Conservation (phyloP, 2,329 filamentous ascomycete species). For the Biscogniauxia mediterranea region DNA sequence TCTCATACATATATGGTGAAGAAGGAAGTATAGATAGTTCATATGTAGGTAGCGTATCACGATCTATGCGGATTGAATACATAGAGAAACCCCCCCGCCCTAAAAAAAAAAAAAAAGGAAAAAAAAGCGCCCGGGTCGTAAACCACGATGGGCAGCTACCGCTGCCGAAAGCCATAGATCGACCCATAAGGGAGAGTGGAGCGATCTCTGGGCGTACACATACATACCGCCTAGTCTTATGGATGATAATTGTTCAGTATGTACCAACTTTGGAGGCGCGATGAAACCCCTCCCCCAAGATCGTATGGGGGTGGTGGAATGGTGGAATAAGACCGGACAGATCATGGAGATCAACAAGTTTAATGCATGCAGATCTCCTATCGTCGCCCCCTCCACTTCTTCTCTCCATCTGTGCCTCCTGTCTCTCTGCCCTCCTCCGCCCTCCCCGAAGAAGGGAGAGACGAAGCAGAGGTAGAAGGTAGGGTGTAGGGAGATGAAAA, state of each 20-base stretch:
- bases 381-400: not conserved
- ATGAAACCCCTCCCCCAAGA: not conserved
- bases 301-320: not conserved
- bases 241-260: not conserved
- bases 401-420: not conserved
- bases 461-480: too few species aligned
- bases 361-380: not conserved
- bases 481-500: not conserved
- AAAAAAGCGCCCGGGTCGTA: not conserved
- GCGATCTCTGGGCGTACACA: not conserved
- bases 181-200: not conserved
- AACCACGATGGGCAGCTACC: not conserved
- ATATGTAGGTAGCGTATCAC: too few species aligned
- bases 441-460: too few species aligned
- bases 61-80: too few species aligned
- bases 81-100: too few species aligned
- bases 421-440: not conserved
- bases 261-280: not conserved
- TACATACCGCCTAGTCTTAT: not conserved
- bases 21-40: too few species aligned
- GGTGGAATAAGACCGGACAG: not conserved
- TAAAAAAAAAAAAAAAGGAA: too few species aligned
- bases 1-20: too few species aligned
- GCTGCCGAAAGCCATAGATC: not conserved
- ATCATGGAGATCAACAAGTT: not conserved